Evolutionary conservation across 1,284 basidiomycete species (phyloP), one percentile per base, ranked within the genome.

Genomic region (Exobasidium cylindrosporum): DNA sequence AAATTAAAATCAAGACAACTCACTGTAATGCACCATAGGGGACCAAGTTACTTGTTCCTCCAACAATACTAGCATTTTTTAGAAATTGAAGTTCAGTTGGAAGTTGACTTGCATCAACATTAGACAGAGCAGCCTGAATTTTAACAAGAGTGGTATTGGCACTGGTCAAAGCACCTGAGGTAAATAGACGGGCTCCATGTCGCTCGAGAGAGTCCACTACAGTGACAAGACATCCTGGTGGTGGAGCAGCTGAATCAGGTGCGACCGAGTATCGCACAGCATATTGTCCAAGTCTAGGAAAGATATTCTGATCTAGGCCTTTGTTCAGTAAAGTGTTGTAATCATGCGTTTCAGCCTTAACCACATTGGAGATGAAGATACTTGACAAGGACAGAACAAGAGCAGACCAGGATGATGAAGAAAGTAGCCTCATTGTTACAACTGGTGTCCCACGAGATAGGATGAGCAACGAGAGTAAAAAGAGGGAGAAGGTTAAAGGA

Each of bases 21-120:
- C n/a, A 40, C 35, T 66, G 65, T 23, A 67, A 35, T n/a, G 65
- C 65, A 10, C 65, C 65, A 31, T 65, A 65, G 21, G 65, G 65
- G 21, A 62, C 59, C 23, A 66, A 44, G 31, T 32, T 26, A 29
- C 49, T 44, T 17, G 58, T 57, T 29, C 56, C 52, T 2, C n/a
- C 32, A 6, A 44, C 54, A 5, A 66, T 23, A 23, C 23, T 21
- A 43, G 47, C 54, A 32, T 56, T 50, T 24, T 35, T 30, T 7
- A 66, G 46, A 58, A 65, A 66, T 24, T 32, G 54, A 23, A 65
- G n/a, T n/a, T 62, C 57, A 21, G 31, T 44, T n/a, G 61, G 45
- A 35, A 62, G 44, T 24, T 23, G 17, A 52, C 43, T 53, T 13
- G 21, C 29, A 31, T 44, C 21, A 47, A 55, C 62, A 6, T 57